Conservation (phyloP, 1,284 basidiomycete species). For the Fistulinella staudtii region DNA sequence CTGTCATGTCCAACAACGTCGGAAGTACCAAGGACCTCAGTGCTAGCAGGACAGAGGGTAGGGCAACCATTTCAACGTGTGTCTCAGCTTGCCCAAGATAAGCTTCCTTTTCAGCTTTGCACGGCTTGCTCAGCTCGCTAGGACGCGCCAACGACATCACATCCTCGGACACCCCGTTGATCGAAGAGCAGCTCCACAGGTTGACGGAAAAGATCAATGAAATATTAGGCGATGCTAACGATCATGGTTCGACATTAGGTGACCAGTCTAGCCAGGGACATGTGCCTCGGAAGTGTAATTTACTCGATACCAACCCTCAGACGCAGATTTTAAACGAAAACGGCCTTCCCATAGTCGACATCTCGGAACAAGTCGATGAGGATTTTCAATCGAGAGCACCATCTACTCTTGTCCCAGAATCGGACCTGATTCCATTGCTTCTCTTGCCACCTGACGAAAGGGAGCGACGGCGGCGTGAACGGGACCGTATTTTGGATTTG, state of each 20-base stretch:
- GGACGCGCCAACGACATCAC: constrained; percentile 34
- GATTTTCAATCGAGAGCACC: constrained; percentile 22
- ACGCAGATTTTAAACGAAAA: constrained; percentile 67
- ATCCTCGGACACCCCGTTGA: constrained; percentile 33
- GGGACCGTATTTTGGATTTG: constrained; percentile 59
- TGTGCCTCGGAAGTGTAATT: constrained; percentile 16
- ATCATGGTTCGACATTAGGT: constrained; percentile 35
- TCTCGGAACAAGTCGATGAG: constrained; percentile 54
- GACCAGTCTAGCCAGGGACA: constrained; percentile 63
- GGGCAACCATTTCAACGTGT: constrained; percentile 1
- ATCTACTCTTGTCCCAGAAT: constrained; percentile 26
- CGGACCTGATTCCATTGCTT: constrained; percentile 45
- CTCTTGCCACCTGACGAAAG: constrained; percentile 46
- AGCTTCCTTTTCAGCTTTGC: constrained; percentile 40
- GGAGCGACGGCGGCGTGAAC: constrained; percentile 50
- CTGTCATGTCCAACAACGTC: constrained; percentile 20
- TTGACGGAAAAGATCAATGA: constrained; percentile 60
- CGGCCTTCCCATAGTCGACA: constrained; percentile 72
- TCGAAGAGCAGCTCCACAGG: constrained; percentile 47
- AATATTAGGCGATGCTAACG: constrained; percentile 50
- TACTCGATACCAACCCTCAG: constrained; percentile 16
- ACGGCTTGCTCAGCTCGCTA: constrained; percentile 49
- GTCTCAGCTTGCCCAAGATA: constrained; percentile 7
- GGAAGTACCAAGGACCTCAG: constrained; percentile 19
- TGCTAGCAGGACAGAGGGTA: constrained; percentile 24